Base-by-base conservation (phyloP, 2,329 filamentous ascomycete species). In the Colletotrichum sansevieriae region DNA sequence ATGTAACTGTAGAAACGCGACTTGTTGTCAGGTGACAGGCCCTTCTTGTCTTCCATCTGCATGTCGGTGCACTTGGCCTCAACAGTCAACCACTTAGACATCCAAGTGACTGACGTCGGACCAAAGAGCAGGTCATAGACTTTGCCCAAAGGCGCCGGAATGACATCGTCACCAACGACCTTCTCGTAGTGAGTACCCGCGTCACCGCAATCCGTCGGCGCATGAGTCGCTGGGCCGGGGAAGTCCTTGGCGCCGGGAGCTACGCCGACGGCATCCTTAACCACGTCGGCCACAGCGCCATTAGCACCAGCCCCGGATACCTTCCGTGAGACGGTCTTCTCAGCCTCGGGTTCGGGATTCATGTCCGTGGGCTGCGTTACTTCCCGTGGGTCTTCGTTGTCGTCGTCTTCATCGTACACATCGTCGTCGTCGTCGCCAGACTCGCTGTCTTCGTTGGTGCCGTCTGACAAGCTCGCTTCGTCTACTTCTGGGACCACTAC, bases 1-100 rank as follows among this genome's bases (percentile, higher is more conserved):
- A 97, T 97, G 78, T 98, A 99, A 1, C 90, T 91, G 77, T 91
- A 97, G 20, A 83, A 89, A 52, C 95, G 88, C 3, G 87, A 87
- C 77, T 90, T 92, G 80, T 91, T 92, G 18, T 97, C 93, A 55
- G 89, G 87, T 3, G 88, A 88, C 25, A 97, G 80, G 0, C 92
- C 94, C 74, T 91, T 92, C 76, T 94, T 93, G 73, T 97, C 94
- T 52, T 95, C 92, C 81, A 97, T 90, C 71, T 93, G 91, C 29
- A 98, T 79, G n/a, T 99, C 96, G 4, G 87, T 85, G 51, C 93
- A 96, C 77, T 97, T 98, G 77, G 97, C 93, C 65, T 98, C 94
- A 22, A 90, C 90, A 0, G 92, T 85, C 51, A 99, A 84, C 87
- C 94, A 98, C 75, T 94, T 96, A 12, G 87, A 85, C 88, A 99